Conservation (phyloP, 2,329 filamentous ascomycete species). For the Albophoma yamanashiensis region DNA sequence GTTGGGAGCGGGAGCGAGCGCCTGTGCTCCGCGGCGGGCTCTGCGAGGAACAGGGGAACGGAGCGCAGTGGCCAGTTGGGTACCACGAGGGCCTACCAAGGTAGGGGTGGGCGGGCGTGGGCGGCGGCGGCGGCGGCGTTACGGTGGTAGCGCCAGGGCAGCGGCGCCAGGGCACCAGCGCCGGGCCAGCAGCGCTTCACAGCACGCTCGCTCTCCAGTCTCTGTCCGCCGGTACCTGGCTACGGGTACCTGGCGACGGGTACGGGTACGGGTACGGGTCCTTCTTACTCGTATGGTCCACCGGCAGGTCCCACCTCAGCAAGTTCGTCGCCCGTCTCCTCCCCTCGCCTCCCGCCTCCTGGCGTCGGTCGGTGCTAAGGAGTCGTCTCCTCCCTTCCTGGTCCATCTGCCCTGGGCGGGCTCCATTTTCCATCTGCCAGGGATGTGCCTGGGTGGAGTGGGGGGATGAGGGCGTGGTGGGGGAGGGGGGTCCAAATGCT, state of each 20-base stretch:
- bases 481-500: not conserved
- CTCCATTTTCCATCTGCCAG: slow-evolving; percentile 1
- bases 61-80: not conserved
- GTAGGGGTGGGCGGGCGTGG: not conserved
- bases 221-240: too few species aligned
- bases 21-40: slow-evolving; percentile 1
- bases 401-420: not conserved
- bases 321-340: too few species aligned
- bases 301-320: not conserved
- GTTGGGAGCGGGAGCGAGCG: slow-evolving; percentile 6
- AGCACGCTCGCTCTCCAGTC: not conserved
- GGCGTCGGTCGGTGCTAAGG: not conserved
- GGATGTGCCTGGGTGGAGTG: not conserved
- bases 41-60: not conserved
- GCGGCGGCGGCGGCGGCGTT: not conserved
- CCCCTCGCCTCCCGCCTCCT: not conserved
- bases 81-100: not conserved
- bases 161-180: not conserved
- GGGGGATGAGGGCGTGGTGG: not conserved
- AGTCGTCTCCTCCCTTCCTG: not conserved
- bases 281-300: not conserved
- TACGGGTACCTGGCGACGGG: too few species aligned
- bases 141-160: not conserved
- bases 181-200: not conserved
- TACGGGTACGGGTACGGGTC: too few species aligned